Evolutionary conservation across 2,329 filamentous ascomycete genomes (phyloP).

Genomic region (Hypoxylon sp.): DNA sequence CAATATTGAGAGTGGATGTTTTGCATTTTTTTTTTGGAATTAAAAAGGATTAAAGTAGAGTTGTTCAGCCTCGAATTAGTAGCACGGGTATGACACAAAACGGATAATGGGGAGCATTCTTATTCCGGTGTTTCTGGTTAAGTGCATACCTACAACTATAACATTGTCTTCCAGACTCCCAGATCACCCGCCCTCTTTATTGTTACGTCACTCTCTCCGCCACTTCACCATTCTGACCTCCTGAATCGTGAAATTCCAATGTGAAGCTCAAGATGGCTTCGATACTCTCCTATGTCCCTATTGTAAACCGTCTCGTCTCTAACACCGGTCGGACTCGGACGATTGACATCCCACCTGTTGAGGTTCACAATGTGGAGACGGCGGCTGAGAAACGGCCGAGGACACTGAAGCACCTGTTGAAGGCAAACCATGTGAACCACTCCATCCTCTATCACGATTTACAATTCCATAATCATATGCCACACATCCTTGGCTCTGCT

Average conservation of each 20-base stretch:
- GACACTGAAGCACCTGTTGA: constrained; percentile 89
- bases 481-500: constrained; percentile 85
- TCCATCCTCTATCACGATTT: constrained; percentile 83
- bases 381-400: constrained; percentile 81
- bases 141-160: constrained; percentile 23
- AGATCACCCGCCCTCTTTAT: constrained; percentile 12
- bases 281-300: constrained; percentile 59
- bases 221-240: constrained; percentile 8
- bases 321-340: constrained; percentile 49
- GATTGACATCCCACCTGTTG: constrained; percentile 74
- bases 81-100: neutral
- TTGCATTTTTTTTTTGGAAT: no score
- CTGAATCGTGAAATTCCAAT: constrained; percentile 25
- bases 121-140: constrained; percentile 1
- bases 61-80: no score
- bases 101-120: neutral
- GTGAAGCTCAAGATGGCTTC: constrained; percentile 50
- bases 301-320: constrained; percentile 55
- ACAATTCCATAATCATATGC: constrained; percentile 83
- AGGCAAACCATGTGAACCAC: constrained; percentile 92
- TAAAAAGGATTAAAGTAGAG: no score
- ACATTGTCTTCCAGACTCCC: constrained; percentile 10
- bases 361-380: constrained; percentile 84
- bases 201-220: constrained; percentile 39
- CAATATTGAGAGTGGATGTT: neutral